Conservation (phyloP, 2,329 filamentous ascomycete genomes). For the Fusarium sp. region DNA sequence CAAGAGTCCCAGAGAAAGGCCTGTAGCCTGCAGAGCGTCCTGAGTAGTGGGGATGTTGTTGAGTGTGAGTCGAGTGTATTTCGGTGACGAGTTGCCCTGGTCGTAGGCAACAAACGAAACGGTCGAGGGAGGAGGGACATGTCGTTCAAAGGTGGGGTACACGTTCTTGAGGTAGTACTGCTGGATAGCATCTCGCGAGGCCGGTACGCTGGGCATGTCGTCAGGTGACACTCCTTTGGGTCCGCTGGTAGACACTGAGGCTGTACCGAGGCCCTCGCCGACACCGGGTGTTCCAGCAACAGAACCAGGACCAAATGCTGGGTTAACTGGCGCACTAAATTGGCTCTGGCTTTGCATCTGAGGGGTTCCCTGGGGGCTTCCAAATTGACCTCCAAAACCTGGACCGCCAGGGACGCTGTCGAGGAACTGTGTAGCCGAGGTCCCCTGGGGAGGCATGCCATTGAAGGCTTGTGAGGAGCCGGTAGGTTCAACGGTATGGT, state of each 20-base stretch:
- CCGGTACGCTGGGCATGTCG: constrained; percentile 90
- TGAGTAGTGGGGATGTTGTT: constrained; percentile 89
- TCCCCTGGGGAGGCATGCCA: constrained; percentile 69
- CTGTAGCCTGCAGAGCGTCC: constrained; percentile 83
- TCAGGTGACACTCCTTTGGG: constrained; percentile 79
- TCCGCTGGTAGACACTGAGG: constrained; percentile 48
- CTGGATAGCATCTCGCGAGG: constrained; percentile 83
- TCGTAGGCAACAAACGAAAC: constrained; percentile 94
- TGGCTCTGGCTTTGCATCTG: constrained; percentile 57
- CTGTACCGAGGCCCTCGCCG: constrained; percentile 43
- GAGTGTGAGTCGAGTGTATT: constrained; percentile 88
- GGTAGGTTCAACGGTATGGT: constrained; percentile 83
- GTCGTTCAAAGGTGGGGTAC: constrained; percentile 95
- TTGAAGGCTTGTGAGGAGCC: constrained; percentile 76
- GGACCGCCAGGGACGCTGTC: constrained; percentile 45
- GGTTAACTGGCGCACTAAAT: constrained; percentile 68
- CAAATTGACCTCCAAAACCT: constrained; percentile 56
- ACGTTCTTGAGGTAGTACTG: constrained; percentile 87
- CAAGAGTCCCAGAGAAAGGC: constrained; percentile 85
- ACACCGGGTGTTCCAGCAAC: constrained; percentile 41
- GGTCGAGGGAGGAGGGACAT: constrained; percentile 87
- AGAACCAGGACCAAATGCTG: constrained; percentile 48
- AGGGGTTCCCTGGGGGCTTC: constrained; percentile 56
- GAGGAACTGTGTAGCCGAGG: constrained; percentile 56
- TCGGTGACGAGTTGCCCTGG: constrained; percentile 95